A percentile compares a stretch with the other conserved stretches of the same genome.
Conservation (phyloP, 306 rosid genomes). For the Prunus mume region DNA sequence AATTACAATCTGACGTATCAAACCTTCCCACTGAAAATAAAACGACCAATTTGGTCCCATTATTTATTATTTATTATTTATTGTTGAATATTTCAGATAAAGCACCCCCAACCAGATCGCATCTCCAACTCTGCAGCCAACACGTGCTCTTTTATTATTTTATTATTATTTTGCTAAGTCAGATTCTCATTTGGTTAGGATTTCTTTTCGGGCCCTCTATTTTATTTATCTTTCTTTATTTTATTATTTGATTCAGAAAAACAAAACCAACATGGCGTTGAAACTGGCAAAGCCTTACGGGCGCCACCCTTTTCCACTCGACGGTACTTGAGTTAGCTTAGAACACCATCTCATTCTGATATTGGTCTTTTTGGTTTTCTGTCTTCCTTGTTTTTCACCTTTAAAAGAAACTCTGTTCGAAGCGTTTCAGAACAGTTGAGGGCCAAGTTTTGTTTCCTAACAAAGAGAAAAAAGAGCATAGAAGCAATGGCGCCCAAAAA, state of each 20-base stretch:
- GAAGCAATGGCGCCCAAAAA: conserved; percentile 35
- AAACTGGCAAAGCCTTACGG: conserved; percentile 23
- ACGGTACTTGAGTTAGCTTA: background rate
- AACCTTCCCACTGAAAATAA: too few relatives aligned
- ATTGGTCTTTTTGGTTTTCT: too few relatives aligned
- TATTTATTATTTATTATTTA: too few relatives aligned
- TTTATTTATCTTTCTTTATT: background rate
- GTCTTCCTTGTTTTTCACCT: background rate
- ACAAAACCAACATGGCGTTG: conserved; percentile 24
- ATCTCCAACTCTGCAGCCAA: background rate
- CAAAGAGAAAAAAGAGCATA: conserved; percentile 24
- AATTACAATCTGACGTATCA: too few relatives aligned
- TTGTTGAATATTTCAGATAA: too few relatives aligned
- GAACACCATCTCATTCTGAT: background rate
- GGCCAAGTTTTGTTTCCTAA: conserved; percentile 24
- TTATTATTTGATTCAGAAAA: background rate
- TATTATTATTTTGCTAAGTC: background rate
- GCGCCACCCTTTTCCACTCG: background rate
- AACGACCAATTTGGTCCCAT: too few relatives aligned
- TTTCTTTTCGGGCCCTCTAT: background rate
- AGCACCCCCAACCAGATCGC: background rate
- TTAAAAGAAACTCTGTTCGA: conserved; percentile 9
- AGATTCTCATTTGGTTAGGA: background rate
- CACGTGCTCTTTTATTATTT: background rate
- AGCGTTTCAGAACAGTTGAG: conserved; percentile 24